Conservation (phyloP, 192 early-diverging fungal genomes). For the Coemansia sp. region DNA sequence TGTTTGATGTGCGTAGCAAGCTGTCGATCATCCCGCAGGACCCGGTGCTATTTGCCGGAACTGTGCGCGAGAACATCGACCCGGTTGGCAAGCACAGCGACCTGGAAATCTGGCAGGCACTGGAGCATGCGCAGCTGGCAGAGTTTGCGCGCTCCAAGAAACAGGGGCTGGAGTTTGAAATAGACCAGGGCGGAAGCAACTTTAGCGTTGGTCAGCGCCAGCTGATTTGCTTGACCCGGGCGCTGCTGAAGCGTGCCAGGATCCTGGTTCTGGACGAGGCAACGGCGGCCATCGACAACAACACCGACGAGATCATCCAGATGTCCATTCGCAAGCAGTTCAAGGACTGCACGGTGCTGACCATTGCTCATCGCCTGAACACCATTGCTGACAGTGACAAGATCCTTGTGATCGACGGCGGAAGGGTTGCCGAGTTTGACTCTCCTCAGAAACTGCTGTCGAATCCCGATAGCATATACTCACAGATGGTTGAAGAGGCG, state of each 20-base stretch:
- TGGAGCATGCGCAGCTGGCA: constrained; percentile 62
- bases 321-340: constrained; percentile 63
- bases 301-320: constrained; percentile 61
- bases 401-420: background rate
- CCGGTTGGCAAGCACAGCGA: constrained; percentile 73
- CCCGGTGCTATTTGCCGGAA: constrained; percentile 69
- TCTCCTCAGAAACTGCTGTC: background rate
- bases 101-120: constrained; percentile 61
- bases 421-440: background rate
- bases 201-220: constrained; percentile 82
- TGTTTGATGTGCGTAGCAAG: constrained; percentile 69
- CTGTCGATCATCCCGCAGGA: constrained; percentile 84
- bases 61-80: constrained; percentile 81
- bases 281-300: constrained; percentile 51
- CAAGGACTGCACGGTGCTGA: constrained; percentile 63
- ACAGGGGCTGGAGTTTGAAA: constrained; percentile 30
- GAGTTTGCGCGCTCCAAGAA: constrained; percentile 25
- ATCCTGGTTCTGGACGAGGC: constrained; percentile 73
- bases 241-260: constrained; percentile 68
- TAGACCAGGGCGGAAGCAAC: constrained; percentile 65
- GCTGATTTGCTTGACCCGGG: constrained; percentile 78
- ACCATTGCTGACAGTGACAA: constrained; percentile 38
- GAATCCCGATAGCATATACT: background rate
- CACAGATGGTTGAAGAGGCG: too few species aligned
- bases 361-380: constrained; percentile 69